These are phyloP conservation scores for Grifola frondosa DNA, from an alignment of 1,284 basidiomycete genomes.

Conservation along the genomic window DNA sequence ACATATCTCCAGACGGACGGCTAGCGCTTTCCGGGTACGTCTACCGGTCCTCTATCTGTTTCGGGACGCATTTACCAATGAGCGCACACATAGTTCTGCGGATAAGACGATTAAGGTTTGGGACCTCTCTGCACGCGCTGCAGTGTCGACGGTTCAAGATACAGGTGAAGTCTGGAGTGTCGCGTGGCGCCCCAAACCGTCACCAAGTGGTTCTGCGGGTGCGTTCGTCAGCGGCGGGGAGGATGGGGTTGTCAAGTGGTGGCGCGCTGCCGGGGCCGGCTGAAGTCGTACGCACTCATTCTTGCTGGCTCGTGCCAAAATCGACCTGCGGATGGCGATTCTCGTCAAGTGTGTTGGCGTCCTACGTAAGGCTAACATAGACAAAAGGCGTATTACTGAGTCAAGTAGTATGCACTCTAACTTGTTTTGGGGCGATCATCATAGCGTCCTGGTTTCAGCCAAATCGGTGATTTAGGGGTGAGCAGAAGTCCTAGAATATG, in stretches of 20 bases:
- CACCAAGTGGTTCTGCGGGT: slow-evolving; percentile 52
- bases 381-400: too few relatives aligned
- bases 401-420: too few relatives aligned
- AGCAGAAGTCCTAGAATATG: too few relatives aligned
- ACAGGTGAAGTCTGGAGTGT: slow-evolving; percentile 85
- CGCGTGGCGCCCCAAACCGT: slow-evolving; percentile 72
- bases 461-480: too few relatives aligned
- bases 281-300: too few relatives aligned
- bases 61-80: slow-evolving; percentile 4
- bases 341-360: too few relatives aligned
- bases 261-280: slow-evolving; percentile 62
- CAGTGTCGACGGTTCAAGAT: slow-evolving; percentile 77
- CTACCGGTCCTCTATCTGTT: background rate
- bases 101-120: slow-evolving; percentile 87
- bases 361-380: too few relatives aligned
- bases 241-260: slow-evolving; percentile 77
- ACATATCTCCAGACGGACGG: slow-evolving; percentile 77
- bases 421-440: too few relatives aligned
- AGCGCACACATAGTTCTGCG: slow-evolving; percentile 55
- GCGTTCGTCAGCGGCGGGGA: slow-evolving; percentile 82
- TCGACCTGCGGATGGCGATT: too few relatives aligned
- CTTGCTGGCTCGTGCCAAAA: too few relatives aligned
- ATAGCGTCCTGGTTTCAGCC: too few relatives aligned
- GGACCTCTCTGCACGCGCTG: slow-evolving; percentile 77
- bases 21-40: slow-evolving; percentile 78